phyloP scores from a whole-genome alignment of 2,329 filamentous ascomycete genomes.

The Tolypocladium tundrense region DNA sequence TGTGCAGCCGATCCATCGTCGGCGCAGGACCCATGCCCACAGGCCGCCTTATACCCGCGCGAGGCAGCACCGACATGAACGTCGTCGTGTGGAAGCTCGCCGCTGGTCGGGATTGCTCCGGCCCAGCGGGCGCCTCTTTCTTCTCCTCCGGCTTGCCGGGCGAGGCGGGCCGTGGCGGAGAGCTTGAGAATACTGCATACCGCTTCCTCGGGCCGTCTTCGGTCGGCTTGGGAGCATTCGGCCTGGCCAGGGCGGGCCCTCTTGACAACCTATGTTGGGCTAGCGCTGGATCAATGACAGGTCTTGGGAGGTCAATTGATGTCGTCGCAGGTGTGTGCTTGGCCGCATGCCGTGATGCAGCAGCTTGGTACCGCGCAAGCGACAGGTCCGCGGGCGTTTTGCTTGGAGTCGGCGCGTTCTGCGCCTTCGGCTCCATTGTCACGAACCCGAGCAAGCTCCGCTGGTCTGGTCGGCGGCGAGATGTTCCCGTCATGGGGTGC shows the following conservation, averaged over 20 bases:
- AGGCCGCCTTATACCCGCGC: conserved; percentile 31
- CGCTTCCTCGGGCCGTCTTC: conserved; percentile 24
- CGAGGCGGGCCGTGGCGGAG: conserved; percentile 28
- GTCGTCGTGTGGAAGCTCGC: conserved; percentile 43
- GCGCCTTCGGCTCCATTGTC: conserved; percentile 10
- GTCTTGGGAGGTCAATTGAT: conserved; percentile 4
- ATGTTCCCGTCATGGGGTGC: conserved; percentile 13
- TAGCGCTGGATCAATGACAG: conserved; percentile 19
- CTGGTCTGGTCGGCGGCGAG: conserved; percentile 26
- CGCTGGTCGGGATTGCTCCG: conserved; percentile 20
- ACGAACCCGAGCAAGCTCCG: conserved; percentile 32
- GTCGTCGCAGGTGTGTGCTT: conserved; percentile 4
- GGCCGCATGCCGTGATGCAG: conserved; percentile 10
- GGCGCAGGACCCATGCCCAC: conserved; percentile 33
- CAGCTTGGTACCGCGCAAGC: conserved; percentile 14
- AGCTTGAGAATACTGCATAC: conserved; percentile 51
- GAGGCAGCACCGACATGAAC: conserved; percentile 26
- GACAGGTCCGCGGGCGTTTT: conserved; percentile 9
- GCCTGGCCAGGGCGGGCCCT: conserved; percentile 23
- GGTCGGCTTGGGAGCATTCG: conserved; percentile 15
- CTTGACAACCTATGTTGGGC: conserved; percentile 31
- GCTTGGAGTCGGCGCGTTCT: conserved; percentile 4
- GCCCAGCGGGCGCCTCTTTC: conserved; percentile 11
- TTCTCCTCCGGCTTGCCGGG: conserved; percentile 10
- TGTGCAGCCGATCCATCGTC: conserved; percentile 39